Percentiles rank a stretch among this genome's conserved stretches.
phyloP scores from a whole-genome alignment of 495 filamentous ascomycete species.

The Aspergillus avenaceus region DNA sequence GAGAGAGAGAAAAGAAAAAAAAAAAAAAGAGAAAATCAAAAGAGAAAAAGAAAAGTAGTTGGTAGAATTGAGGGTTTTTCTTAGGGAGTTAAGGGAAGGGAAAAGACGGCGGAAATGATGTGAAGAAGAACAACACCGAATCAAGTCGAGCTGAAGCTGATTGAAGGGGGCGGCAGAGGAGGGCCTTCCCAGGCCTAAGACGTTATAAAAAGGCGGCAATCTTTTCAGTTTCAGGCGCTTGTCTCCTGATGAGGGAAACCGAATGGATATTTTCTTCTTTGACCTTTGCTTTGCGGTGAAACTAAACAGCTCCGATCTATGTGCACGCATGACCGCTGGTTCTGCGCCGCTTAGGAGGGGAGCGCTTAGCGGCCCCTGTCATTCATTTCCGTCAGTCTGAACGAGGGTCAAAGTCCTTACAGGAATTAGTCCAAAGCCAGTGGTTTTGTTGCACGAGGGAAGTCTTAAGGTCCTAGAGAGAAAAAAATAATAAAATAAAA shows the following conservation, averaged over 20 bases:
- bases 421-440: constrained; percentile 8
- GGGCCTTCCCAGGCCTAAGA: neutral
- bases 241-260: neutral
- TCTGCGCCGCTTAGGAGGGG: constrained; percentile 25
- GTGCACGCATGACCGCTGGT: constrained; percentile 38
- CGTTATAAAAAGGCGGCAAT: constrained; percentile 12
- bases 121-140: constrained; percentile 2
- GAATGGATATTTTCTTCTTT: constrained; percentile 7
- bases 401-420: neutral
- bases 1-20: constrained; percentile 9
- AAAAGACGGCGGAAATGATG: neutral
- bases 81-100: neutral
- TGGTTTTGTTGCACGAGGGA: constrained; percentile 11
- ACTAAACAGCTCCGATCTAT: constrained; percentile 23
- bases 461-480: constrained; percentile 5
- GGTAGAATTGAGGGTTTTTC: constrained; percentile 3
- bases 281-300: constrained; percentile 21
- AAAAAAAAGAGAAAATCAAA: constrained; percentile 4
- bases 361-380: constrained; percentile 25
- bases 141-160: neutral
- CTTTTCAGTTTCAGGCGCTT: constrained; percentile 3
- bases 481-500: neutral
- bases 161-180: constrained; percentile 3
- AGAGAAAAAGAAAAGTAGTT: constrained; percentile 1
- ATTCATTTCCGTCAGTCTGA: constrained; percentile 1